Percentiles rank a stretch among this genome's conserved stretches.
phyloP scores from a whole-genome alignment of 306 rosid species.

The Ziziphus jujuba region DNA sequence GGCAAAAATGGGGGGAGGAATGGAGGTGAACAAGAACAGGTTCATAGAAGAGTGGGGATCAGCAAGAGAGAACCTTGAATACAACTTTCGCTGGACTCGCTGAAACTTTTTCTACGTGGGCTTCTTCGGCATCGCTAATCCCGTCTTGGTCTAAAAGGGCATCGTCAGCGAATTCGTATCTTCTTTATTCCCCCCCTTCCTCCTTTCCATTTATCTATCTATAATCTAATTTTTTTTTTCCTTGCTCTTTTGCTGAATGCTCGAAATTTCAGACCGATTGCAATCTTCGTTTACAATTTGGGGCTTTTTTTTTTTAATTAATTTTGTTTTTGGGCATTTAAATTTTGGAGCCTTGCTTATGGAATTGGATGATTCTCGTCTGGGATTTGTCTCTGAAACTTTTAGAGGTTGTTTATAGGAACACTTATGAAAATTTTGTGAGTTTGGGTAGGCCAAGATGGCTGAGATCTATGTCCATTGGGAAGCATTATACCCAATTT shows the following conservation, averaged over 20 bases:
- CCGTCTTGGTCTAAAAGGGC: constrained; percentile 85
- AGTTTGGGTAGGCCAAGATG: too few species aligned
- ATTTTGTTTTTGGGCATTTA: not conserved
- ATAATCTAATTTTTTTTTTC: not conserved
- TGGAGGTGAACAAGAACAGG: constrained; percentile 88
- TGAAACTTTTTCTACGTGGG: constrained; percentile 84
- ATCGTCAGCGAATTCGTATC: constrained; percentile 81
- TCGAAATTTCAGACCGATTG: not conserved
- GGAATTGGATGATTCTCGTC: not conserved
- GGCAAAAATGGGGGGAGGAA: constrained; percentile 92
- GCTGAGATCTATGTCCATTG: too few species aligned
- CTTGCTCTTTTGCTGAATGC: not conserved
- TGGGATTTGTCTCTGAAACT: constrained; percentile 9
- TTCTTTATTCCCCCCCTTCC: not conserved
- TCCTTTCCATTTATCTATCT: not conserved
- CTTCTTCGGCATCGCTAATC: constrained; percentile 80
- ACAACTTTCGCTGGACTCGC: constrained; percentile 94
- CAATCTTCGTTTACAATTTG: not conserved
- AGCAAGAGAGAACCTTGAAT: constrained; percentile 82
- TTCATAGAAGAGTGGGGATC: constrained; percentile 89
- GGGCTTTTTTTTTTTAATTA: not conserved
- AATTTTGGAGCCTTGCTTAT: constrained; percentile 4
- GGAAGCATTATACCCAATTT: too few species aligned
- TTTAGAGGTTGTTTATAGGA: not conserved
- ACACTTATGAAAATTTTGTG: too few species aligned